Percentiles rank a stretch among this genome's conserved stretches.
Evolutionary conservation across 1,284 basidiomycete species (phyloP).

Genomic region (Neonothopanus nambi): DNA sequence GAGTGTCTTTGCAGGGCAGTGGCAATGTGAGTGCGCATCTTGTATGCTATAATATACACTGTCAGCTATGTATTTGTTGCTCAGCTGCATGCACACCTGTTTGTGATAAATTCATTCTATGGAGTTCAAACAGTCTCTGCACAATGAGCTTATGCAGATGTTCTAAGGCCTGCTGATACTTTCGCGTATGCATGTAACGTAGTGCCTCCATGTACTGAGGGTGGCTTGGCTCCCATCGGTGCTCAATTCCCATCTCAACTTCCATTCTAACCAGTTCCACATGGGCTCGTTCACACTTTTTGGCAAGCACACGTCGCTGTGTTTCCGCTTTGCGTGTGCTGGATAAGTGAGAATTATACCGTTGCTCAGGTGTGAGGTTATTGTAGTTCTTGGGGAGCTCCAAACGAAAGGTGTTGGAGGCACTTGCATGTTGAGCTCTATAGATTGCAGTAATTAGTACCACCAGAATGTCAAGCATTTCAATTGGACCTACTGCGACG

Average conservation of each 20-base stretch:
- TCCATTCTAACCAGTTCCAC: constrained; percentile 9
- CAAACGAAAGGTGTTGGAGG: background rate
- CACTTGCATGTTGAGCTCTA: background rate
- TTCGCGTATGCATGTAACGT: constrained; percentile 9
- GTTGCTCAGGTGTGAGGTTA: background rate
- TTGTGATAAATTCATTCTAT: constrained; percentile 18
- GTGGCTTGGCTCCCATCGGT: constrained; percentile 12
- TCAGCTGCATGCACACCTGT: constrained; percentile 8
- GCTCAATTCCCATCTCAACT: constrained; percentile 11
- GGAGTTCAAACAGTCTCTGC: constrained; percentile 25
- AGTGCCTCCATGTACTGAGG: constrained; percentile 12
- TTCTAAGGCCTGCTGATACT: constrained; percentile 22
- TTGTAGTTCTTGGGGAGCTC: background rate
- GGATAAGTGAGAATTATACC: background rate
- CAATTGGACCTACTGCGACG: background rate
- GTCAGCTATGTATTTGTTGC: too few relatives aligned
- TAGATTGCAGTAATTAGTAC: background rate
- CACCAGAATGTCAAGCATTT: background rate
- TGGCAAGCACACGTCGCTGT: background rate
- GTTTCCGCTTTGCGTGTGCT: constrained; percentile 5
- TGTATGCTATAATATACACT: constrained; percentile 18
- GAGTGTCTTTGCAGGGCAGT: constrained; percentile 17
- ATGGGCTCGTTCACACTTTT: constrained; percentile 6
- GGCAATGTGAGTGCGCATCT: constrained; percentile 17
- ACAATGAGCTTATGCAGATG: constrained; percentile 23